These are phyloP conservation scores for Tulasnella sp. DNA, from an alignment of 768 basidiomycete species.

Conservation along the genomic window DNA sequence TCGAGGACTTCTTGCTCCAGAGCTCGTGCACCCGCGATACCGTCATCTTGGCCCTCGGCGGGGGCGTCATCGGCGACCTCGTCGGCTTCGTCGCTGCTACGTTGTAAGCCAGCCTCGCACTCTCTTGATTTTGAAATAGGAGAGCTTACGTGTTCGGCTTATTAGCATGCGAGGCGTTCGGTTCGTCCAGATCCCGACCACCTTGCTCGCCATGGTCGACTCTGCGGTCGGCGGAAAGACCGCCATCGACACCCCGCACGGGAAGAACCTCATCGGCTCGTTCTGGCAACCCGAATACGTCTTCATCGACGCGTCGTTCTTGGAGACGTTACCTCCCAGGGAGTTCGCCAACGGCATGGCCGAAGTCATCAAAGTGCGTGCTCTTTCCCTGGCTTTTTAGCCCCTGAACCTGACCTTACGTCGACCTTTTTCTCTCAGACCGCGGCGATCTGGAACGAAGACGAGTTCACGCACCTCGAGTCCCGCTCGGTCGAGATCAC, in stretches of 20 bases:
- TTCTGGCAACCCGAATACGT: constrained; percentile 98
- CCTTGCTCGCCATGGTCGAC: constrained; percentile 96
- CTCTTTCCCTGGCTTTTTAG: background rate
- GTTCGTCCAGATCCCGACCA: constrained; percentile 93
- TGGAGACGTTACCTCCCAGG: constrained; percentile 80
- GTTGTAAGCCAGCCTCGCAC: constrained; percentile 50
- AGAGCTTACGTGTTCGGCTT: too few relatives aligned
- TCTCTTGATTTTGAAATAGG: background rate
- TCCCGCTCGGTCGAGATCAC: constrained; percentile 68
- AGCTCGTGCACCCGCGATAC: constrained; percentile 88
- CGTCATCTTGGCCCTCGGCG: constrained; percentile 86
- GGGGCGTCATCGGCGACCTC: constrained; percentile 94
- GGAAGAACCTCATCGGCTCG: constrained; percentile 96
- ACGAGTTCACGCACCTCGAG: constrained; percentile 81
- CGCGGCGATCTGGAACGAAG: constrained; percentile 96
- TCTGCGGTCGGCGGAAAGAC: constrained; percentile 97
- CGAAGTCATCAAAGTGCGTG: constrained; percentile 83
- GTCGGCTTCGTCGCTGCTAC: constrained; percentile 96
- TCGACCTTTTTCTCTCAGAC: constrained; percentile 44
- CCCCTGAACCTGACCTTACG: background rate
- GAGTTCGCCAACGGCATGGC: constrained; percentile 99
- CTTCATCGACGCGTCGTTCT: constrained; percentile 94
- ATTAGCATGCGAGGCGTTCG: constrained; percentile 98
- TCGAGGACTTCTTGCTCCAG: constrained; percentile 85
- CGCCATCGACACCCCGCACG: constrained; percentile 96